These are phyloP conservation scores for Knoxdaviesia capensis DNA, from an alignment of 2,329 filamentous ascomycete genomes.

Conservation along the genomic window DNA sequence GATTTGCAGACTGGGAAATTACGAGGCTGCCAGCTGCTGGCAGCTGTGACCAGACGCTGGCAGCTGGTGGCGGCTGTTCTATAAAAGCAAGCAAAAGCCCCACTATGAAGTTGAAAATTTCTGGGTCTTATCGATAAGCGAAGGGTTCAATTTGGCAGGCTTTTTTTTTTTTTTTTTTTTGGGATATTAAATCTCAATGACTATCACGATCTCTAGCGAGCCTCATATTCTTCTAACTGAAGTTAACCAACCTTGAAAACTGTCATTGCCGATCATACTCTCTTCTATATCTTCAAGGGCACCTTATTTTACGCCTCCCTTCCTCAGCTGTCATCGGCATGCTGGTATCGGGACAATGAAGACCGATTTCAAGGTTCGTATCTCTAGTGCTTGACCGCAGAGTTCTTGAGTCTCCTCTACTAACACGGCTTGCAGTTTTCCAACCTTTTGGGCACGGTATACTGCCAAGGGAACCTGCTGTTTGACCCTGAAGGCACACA, in stretches of 20 bases:
- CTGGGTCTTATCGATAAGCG: neutral
- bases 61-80: too few relatives aligned
- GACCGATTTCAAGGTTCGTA: slow-evolving; percentile 84
- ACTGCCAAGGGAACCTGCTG: slow-evolving; percentile 90
- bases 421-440: slow-evolving; percentile 50
- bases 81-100: too few relatives aligned
- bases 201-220: too few relatives aligned
- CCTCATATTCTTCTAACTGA: too few relatives aligned
- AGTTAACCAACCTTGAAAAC: too few relatives aligned
- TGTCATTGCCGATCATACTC: too few relatives aligned
- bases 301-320: too few relatives aligned
- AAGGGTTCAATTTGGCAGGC: neutral
- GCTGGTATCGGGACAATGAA: slow-evolving; percentile 49
- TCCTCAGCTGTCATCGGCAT: neutral
- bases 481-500: slow-evolving; percentile 94
- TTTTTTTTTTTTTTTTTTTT: neutral
- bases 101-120: neutral
- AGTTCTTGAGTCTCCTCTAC: neutral
- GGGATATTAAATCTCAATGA: neutral
- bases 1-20: too few relatives aligned
- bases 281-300: too few relatives aligned
- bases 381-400: neutral
- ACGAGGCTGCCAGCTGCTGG: too few relatives aligned
- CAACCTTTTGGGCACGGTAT: slow-evolving; percentile 94
- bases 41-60: too few relatives aligned